Percentiles rank a stretch among this genome's conserved stretches.
phyloP scores from a whole-genome alignment of 495 filamentous ascomycete species.

The Penicillium tannophilum region DNA sequence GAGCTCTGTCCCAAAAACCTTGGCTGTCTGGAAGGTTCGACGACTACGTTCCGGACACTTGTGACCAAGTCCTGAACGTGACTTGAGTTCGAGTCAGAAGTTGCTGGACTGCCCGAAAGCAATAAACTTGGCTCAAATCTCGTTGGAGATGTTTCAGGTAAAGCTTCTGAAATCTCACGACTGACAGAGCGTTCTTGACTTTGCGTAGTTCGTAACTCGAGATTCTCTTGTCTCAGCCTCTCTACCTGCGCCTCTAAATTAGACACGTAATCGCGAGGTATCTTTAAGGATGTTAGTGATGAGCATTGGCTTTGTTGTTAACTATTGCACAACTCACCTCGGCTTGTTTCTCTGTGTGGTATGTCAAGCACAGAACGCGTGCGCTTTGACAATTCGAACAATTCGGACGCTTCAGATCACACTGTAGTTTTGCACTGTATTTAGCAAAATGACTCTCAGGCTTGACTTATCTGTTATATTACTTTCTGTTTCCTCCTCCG shows the following conservation, averaged over 20 bases:
- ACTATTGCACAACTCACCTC: background rate
- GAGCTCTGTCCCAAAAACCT: conserved; percentile 8
- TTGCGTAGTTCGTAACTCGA: too few species aligned
- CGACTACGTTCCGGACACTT: conserved; percentile 4
- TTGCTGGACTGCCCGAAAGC: too few species aligned
- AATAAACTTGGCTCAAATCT: too few species aligned
- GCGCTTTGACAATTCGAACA: conserved; percentile 8
- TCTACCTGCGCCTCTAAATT: too few species aligned
- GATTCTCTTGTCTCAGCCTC: too few species aligned
- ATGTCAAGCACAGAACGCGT: conserved; percentile 7
- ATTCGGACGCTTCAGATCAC: conserved; percentile 4
- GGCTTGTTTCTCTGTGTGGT: conserved; percentile 4
- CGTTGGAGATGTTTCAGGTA: too few species aligned
- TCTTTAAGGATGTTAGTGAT: background rate
- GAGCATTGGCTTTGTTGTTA: too few species aligned
- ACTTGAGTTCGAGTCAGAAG: conserved; percentile 1
- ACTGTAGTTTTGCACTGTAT: background rate
- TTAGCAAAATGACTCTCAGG: background rate
- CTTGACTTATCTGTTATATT: too few species aligned
- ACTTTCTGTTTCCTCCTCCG: conserved; percentile 3
- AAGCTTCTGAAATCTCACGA: too few species aligned
- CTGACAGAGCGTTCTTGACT: too few species aligned
- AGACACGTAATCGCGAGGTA: too few species aligned
- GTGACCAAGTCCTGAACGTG: conserved; percentile 10
- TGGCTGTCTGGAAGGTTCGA: conserved; percentile 9